Conservation (phyloP, 106 monocot species). For the Iris macrosiphon region DNA sequence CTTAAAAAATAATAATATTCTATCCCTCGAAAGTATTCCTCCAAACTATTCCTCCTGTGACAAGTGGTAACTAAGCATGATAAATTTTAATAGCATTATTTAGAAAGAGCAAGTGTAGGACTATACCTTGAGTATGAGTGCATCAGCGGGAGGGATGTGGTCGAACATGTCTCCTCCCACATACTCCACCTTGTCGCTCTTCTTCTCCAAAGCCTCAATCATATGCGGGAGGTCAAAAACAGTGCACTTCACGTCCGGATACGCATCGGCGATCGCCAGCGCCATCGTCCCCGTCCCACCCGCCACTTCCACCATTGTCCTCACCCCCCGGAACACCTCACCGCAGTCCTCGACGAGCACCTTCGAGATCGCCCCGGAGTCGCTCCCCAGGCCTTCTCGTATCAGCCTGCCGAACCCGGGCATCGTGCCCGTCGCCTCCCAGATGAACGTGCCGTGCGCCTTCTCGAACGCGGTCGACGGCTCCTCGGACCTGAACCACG, state of each 20-base stretch:
- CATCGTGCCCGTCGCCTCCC: not conserved
- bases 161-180: slow-evolving; percentile 30
- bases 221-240: slow-evolving; percentile 23
- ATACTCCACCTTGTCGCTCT: slow-evolving; percentile 2
- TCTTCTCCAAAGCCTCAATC: not conserved
- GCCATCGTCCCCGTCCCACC: slow-evolving; percentile 13
- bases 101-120: too few species aligned
- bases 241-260: slow-evolving; percentile 7
- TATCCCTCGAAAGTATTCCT: too few species aligned
- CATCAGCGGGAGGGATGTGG: slow-evolving; percentile 16
- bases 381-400: slow-evolving; percentile 11
- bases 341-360: not conserved
- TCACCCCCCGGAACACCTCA: not conserved
- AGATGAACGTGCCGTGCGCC: not conserved
- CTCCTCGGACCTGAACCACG: not conserved
- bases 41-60: too few species aligned
- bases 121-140: slow-evolving; percentile 27
- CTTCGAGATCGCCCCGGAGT: not conserved
- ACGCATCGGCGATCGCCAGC: slow-evolving; percentile 4
- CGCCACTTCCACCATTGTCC: slow-evolving; percentile 14
- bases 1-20: too few species aligned
- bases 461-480: slow-evolving; percentile 2
- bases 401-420: not conserved
- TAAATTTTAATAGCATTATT: too few species aligned
- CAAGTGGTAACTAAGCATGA: too few species aligned